These are phyloP conservation scores for Pezicula rhizophila DNA, from an alignment of 2,329 filamentous ascomycete genomes.

Conservation along the genomic window DNA sequence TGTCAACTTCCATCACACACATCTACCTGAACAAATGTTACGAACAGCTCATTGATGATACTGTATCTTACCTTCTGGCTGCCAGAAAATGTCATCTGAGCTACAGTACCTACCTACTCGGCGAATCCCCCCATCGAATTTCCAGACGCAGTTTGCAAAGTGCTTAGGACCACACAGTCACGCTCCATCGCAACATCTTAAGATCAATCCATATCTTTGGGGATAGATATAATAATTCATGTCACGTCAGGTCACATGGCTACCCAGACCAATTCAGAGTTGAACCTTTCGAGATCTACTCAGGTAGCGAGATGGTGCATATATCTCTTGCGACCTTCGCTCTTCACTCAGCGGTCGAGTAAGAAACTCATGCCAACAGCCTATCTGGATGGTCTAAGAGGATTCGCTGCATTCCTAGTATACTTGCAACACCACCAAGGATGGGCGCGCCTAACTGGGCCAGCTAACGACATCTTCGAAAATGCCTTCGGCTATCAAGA, in stretches of 20 bases:
- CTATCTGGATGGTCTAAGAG: conserved; percentile 39
- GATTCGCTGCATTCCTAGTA: conserved; percentile 38
- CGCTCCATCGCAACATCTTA: not conserved
- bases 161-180: not conserved
- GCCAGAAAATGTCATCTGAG: not conserved
- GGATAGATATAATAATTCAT: not conserved
- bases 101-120: not conserved
- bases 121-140: not conserved
- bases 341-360: not conserved
- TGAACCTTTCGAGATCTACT: not conserved
- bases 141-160: not conserved
- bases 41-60: not conserved
- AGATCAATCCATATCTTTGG: not conserved
- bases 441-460: conserved; percentile 20
- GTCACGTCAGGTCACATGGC: not conserved
- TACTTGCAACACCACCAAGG: conserved; percentile 34
- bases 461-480: conserved; percentile 1
- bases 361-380: conserved; percentile 24
- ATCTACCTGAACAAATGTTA: not conserved
- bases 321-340: conserved; percentile 2
- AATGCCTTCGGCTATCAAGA: conserved; percentile 23
- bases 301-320: not conserved
- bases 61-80: not conserved
- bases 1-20: not conserved
- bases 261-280: not conserved